Base-by-base conservation (phyloP, 768 basidiomycete species). In the Pholiota microspora region DNA sequence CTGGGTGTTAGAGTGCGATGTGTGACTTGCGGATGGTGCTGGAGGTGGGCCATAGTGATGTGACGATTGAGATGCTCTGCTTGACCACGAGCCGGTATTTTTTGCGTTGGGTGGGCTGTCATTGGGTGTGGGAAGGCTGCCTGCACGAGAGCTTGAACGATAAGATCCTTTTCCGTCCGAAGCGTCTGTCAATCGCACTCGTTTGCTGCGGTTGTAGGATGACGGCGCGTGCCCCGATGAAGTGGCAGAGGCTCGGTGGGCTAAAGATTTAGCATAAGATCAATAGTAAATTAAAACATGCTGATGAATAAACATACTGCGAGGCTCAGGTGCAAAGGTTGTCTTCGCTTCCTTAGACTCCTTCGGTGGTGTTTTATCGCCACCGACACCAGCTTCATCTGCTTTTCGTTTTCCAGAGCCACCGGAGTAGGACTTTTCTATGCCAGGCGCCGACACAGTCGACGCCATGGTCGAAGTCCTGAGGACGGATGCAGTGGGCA, bases 381-480 rank as follows among this genome's bases (percentile, higher is more conserved):
- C 71, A 56, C 84, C 85, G n/a, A 83, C 73, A 10, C 66, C 74
- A 38, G 73, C 73, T 59, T 89, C 88, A 40, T 87, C 85, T 5
- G 86, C 87, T 64, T 89, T 90, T 56, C 88, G 75, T 67, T 90
- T 90, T 6, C 85, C 85, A 28, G 71, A 72, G 6, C 68, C 65
- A 47, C 60, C 69, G 7, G 73, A 69, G 34, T 69, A 57, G 18
- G 72, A 69, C 54, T 73, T 71, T 54, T 71, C 68, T 3, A 71
- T n/a, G n/a, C n/a, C n/a, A n/a, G n/a, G n/a, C n/a, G n/a, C n/a
- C n/a, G n/a, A n/a, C n/a, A n/a, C 64, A 48, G 58, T 58, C 24
- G 71, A 63, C 18, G 73, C 66, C n/a, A 65, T 64, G 27, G 54
- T 64, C 24, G 69, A 59, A 15, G 62, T 63, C 51, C 60, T 62